phyloP scores from a whole-genome alignment of 352 stramenopile species.

The Globisporangium irregulare region DNA sequence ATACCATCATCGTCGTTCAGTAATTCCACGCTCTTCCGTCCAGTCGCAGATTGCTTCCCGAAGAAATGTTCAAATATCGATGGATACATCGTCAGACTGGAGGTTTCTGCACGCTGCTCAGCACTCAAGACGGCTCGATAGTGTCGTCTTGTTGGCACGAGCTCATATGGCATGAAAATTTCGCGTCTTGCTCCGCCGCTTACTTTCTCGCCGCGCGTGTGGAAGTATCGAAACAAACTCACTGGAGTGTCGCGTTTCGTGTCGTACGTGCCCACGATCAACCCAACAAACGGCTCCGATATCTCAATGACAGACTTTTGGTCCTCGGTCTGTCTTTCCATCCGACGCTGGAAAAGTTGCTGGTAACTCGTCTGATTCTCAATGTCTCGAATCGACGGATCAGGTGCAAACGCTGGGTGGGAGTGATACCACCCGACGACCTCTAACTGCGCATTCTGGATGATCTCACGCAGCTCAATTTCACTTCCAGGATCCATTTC shows the following conservation, averaged over 20 bases:
- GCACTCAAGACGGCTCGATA: slow-evolving; percentile 49
- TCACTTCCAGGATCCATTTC: slow-evolving; percentile 94
- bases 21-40: background rate
- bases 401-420: slow-evolving; percentile 91
- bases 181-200: slow-evolving; percentile 43
- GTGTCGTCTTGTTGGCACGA: slow-evolving; percentile 47
- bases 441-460: slow-evolving; percentile 83
- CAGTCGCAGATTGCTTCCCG: background rate
- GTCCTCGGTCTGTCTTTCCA: slow-evolving; percentile 14
- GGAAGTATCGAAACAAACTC: slow-evolving; percentile 85
- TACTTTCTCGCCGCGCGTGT: slow-evolving; percentile 71
- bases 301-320: slow-evolving; percentile 21
- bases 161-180: slow-evolving; percentile 70
- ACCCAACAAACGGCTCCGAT: slow-evolving; percentile 90
- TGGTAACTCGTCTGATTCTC: slow-evolving; percentile 95
- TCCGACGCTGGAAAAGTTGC: slow-evolving; percentile 76
- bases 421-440: slow-evolving; percentile 96
- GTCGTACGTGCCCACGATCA: slow-evolving; percentile 95
- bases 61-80: slow-evolving; percentile 29
- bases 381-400: slow-evolving; percentile 93
- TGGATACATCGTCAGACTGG: slow-evolving; percentile 35
- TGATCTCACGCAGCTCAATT: slow-evolving; percentile 89
- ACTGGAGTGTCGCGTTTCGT: slow-evolving; percentile 63
- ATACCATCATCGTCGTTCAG: background rate
- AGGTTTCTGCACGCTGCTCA: slow-evolving; percentile 33